Evolutionary conservation across 2,329 filamentous ascomycete genomes (phyloP).

Genomic region (Sarocladium strictum): DNA sequence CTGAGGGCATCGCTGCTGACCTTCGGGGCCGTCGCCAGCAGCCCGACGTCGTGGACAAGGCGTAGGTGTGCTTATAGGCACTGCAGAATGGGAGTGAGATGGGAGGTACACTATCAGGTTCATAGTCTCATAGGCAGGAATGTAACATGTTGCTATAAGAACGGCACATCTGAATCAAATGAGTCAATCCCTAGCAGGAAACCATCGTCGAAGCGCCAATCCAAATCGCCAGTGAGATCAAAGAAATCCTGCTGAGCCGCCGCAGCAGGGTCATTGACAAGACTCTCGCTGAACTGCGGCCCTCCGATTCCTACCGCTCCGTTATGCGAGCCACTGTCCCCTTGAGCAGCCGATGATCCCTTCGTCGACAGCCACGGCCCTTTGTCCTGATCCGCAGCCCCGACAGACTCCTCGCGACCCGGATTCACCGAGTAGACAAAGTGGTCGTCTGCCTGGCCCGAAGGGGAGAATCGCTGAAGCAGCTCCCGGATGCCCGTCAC

Average conservation of each 20-base stretch:
- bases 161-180: constrained; percentile 10
- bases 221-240: constrained; percentile 15
- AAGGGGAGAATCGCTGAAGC: constrained; percentile 14
- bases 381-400: background rate
- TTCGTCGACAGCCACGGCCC: background rate
- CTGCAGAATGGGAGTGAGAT: too few species aligned
- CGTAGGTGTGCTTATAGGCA: too few species aligned
- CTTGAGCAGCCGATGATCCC: background rate
- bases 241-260: constrained; percentile 13
- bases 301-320: background rate
- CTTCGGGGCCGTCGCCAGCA: background rate
- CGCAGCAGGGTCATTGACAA: background rate
- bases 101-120: too few species aligned
- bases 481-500: constrained; percentile 15
- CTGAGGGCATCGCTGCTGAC: background rate
- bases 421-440: constrained; percentile 10
- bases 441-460: background rate
- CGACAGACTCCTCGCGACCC: background rate
- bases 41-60: background rate
- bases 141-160: too few species aligned
- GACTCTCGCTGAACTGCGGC: background rate
- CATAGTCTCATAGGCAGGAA: too few species aligned
- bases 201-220: constrained; percentile 16
- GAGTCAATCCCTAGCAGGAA: constrained; percentile 15
- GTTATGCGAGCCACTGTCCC: background rate